These are phyloP conservation scores for Chlorophyllum brunneum DNA, from an alignment of 768 basidiomycete species.

Conservation along the genomic window DNA sequence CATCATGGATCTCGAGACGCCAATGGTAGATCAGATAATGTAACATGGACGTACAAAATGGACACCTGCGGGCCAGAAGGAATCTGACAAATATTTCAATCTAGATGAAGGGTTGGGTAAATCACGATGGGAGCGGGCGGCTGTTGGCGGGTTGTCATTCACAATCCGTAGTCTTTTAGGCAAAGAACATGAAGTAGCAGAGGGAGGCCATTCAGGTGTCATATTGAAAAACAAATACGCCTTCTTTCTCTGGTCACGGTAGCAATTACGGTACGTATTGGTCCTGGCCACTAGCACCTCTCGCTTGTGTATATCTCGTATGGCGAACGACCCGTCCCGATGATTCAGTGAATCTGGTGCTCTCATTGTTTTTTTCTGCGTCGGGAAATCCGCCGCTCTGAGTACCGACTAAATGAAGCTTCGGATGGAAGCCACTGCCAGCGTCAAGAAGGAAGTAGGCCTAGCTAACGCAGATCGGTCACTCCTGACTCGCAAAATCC, in stretches of 20 bases:
- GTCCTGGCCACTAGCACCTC: too few relatives aligned
- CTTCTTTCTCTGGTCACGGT: not conserved
- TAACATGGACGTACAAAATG: slow-evolving; percentile 1
- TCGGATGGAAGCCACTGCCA: slow-evolving; percentile 3
- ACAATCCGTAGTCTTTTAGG: not conserved
- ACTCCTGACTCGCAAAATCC: slow-evolving; percentile 1
- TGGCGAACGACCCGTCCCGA: too few relatives aligned
- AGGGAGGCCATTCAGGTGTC: not conserved
- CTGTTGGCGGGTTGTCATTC: too few relatives aligned
- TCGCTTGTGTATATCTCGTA: too few relatives aligned
- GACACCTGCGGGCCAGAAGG: not conserved
- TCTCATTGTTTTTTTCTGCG: not conserved
- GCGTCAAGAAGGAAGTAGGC: slow-evolving; percentile 5
- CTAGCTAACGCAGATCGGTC: not conserved
- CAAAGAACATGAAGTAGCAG: not conserved
- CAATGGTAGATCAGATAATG: slow-evolving; percentile 1
- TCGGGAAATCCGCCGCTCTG: not conserved
- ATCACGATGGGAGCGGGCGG: slow-evolving; percentile 9
- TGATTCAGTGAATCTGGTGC: not conserved
- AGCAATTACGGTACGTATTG: not conserved
- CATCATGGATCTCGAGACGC: not conserved
- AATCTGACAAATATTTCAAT: slow-evolving; percentile 1
- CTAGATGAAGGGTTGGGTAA: not conserved
- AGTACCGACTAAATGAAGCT: not conserved
- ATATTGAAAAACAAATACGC: not conserved